Conservation (phyloP, 371 early-diverging fungal genomes). For the Funneliformis caledonium region DNA sequence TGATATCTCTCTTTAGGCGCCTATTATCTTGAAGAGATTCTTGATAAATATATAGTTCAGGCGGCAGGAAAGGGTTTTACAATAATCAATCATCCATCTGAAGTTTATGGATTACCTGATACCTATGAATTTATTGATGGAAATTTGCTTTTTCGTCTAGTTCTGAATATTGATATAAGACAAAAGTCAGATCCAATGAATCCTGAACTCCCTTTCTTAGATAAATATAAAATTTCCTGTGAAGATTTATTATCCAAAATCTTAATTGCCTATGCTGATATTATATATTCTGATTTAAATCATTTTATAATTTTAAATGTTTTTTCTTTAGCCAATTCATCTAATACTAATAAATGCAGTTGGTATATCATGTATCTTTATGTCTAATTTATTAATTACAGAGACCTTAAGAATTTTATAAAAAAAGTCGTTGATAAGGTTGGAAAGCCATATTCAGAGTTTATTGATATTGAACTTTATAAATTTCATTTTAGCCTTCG, state of each 20-base stretch:
- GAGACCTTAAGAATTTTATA: slow-evolving; percentile 24
- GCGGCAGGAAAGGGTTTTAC: slow-evolving; percentile 23
- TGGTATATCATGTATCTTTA: slow-evolving; percentile 12
- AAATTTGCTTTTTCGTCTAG: slow-evolving; percentile 21
- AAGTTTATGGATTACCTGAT: slow-evolving; percentile 36
- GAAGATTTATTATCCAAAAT: slow-evolving; percentile 28
- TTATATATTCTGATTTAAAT: slow-evolving; percentile 3
- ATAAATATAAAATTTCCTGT: slow-evolving; percentile 17
- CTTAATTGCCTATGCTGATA: slow-evolving; percentile 33
- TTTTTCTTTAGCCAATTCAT: slow-evolving; percentile 26
- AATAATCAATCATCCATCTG: slow-evolving; percentile 28
- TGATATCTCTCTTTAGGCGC: slow-evolving; percentile 19
- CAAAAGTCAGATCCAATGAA: slow-evolving; percentile 26
- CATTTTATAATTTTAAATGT: slow-evolving; percentile 23
- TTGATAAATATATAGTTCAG: slow-evolving; percentile 29
- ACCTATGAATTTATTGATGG: slow-evolving; percentile 30
- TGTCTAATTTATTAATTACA: slow-evolving; percentile 2
- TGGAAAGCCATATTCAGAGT: slow-evolving; percentile 26
- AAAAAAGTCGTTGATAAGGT: slow-evolving; percentile 14
- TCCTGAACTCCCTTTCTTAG: slow-evolving; percentile 31
- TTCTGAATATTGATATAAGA: slow-evolving; percentile 28
- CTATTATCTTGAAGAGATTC: slow-evolving; percentile 22
- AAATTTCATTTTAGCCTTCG: slow-evolving; percentile 34
- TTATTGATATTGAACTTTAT: slow-evolving; percentile 21
- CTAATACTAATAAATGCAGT: slow-evolving; percentile 22